These are phyloP conservation scores for Sporothrix inflata DNA, from an alignment of 2,329 filamentous ascomycete species.

Conservation along the genomic window DNA sequence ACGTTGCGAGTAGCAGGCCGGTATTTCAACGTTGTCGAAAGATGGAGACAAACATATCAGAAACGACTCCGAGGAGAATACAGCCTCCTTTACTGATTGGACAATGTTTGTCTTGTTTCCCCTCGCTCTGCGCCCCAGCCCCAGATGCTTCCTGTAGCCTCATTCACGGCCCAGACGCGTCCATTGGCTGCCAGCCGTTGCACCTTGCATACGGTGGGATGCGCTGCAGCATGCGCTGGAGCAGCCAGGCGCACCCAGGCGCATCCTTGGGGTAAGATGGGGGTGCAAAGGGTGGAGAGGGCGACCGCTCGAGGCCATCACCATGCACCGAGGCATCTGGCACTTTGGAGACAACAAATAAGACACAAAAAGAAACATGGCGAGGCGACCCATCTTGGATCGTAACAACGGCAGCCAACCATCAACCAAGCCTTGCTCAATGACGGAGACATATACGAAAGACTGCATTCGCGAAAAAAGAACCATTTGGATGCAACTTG, in stretches of 20 bases:
- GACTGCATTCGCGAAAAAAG: neutral
- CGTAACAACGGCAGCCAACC: neutral
- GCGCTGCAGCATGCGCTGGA: neutral
- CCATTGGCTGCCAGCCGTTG: neutral
- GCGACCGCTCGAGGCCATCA: neutral
- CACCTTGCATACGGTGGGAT: slow-evolving; percentile 15
- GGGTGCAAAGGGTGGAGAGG: neutral
- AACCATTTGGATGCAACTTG: neutral
- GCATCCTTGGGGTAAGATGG: neutral
- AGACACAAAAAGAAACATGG: neutral
- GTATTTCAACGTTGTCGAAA: neutral
- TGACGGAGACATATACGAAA: neutral
- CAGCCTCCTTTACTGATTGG: slow-evolving; percentile 9
- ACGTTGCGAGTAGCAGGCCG: neutral
- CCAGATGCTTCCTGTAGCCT: neutral
- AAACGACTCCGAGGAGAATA: neutral
- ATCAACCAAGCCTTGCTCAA: slow-evolving; percentile 2
- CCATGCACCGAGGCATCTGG: neutral
- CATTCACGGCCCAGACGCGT: neutral
- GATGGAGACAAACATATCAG: neutral
- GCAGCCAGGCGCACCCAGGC: neutral
- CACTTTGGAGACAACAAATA: too few species aligned
- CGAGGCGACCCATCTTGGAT: neutral
- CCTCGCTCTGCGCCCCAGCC: neutral
- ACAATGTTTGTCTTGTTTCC: neutral